These are phyloP conservation scores for Yamadazyma scolyti DNA, from an alignment of 805 yeast species.

Conservation along the genomic window DNA sequence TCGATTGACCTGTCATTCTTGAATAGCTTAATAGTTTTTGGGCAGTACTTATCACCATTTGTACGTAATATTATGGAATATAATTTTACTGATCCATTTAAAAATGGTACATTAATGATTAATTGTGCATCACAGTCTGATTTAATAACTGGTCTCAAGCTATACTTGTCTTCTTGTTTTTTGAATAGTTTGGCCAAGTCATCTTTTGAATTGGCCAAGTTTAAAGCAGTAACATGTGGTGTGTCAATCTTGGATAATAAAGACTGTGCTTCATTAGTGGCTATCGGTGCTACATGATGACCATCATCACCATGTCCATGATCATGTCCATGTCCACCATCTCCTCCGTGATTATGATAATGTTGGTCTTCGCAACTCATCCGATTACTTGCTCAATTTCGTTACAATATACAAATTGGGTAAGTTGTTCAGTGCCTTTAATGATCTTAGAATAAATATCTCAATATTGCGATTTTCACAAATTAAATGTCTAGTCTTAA, in stretches of 20 bases:
- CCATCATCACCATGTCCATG: constrained; percentile 25
- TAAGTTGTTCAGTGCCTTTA: no score
- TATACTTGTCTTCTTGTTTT: constrained; percentile 44
- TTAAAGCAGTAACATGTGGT: constrained; percentile 58
- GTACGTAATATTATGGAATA: constrained; percentile 72
- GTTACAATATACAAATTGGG: no score
- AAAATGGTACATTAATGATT: constrained; percentile 73
- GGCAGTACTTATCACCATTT: constrained; percentile 60
- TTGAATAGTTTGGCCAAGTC: constrained; percentile 55
- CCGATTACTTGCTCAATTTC: no score
- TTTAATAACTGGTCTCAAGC: constrained; percentile 45
- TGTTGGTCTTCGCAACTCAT: constrained; percentile 33
- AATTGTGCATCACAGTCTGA: constrained; percentile 83
- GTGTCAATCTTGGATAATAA: constrained; percentile 59
- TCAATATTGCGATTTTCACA: no score
- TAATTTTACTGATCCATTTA: constrained; percentile 64
- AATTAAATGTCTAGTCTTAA: no score
- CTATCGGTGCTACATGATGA: constrained; percentile 56
- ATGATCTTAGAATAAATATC: no score
- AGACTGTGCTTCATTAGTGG: constrained; percentile 69
- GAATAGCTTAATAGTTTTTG: constrained; percentile 63
- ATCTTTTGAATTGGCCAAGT: constrained; percentile 49
- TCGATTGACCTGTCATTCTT: constrained; percentile 71
- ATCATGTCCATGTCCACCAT: constrained; percentile 20
- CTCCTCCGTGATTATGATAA: constrained; percentile 15